Conservation (phyloP, 495 filamentous ascomycete genomes). For the Margaritispora aquatica region DNA sequence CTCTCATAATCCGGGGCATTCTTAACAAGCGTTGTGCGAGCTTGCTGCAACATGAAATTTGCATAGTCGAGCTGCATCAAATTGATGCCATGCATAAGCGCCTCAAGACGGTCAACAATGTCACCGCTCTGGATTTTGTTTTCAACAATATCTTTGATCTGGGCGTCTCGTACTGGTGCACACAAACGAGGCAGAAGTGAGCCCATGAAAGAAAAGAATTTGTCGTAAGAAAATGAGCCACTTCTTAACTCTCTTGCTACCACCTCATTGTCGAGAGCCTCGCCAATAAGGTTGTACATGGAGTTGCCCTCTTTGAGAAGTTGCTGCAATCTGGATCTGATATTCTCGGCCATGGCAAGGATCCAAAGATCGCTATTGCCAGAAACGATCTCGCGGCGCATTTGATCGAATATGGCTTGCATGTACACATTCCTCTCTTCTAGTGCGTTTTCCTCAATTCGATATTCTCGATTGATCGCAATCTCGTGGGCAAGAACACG, state of each 20-base stretch:
- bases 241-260: constrained; percentile 69
- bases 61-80: constrained; percentile 91
- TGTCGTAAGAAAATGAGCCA: constrained; percentile 87
- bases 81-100: constrained; percentile 81
- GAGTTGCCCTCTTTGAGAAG: constrained; percentile 74
- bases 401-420: constrained; percentile 64
- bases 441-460: constrained; percentile 45
- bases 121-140: constrained; percentile 63
- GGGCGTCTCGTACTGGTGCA: constrained; percentile 80
- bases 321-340: constrained; percentile 75
- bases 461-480: constrained; percentile 80
- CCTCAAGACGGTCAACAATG: constrained; percentile 77
- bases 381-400: constrained; percentile 66
- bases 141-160: constrained; percentile 71
- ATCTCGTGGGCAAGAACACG: constrained; percentile 84
- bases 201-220: constrained; percentile 87
- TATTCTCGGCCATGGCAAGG: constrained; percentile 76
- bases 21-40: constrained; percentile 74
- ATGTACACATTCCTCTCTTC: constrained; percentile 44
- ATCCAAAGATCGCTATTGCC: constrained; percentile 72
- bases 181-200: constrained; percentile 88
- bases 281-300: constrained; percentile 76
- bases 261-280: constrained; percentile 74
- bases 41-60: constrained; percentile 82
- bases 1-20: constrained; percentile 79